Percentiles rank a stretch among this genome's conserved stretches.
These are phyloP conservation scores for Carex littledalei DNA, from an alignment of 176 grass and related monocot species.

Conservation along the genomic window DNA sequence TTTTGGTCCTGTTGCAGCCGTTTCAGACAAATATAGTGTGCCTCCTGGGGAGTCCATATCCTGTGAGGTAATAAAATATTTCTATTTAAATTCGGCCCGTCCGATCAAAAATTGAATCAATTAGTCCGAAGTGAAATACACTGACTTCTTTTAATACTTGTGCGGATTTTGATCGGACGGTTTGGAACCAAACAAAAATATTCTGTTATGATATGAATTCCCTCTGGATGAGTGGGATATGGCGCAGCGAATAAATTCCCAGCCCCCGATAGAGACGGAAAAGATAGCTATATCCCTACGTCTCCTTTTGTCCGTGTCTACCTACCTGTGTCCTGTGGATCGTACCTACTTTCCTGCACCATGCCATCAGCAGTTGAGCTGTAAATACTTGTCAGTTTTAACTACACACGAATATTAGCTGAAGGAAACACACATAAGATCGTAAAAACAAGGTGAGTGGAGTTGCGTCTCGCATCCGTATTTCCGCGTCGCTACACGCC, in stretches of 20 bases:
- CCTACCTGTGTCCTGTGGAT: not conserved
- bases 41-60: not conserved
- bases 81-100: no score
- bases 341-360: not conserved
- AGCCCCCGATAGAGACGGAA: not conserved
- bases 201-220: no score
- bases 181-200: no score
- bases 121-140: no score
- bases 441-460: not conserved
- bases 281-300: not conserved
- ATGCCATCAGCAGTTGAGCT: no score
- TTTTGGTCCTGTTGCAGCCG: not conserved
- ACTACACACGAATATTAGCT: not conserved
- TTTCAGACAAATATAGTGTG: not conserved
- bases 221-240: not conserved
- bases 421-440: not conserved
- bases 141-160: no score
- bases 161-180: no score
- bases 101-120: no score
- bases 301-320: not conserved
- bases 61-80: no score
- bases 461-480: not conserved
- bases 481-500: constrained; percentile 16
- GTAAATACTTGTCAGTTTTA: not conserved
- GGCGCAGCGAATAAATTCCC: not conserved